Evolutionary conservation across 2,329 filamentous ascomycete species (phyloP).

Genomic region (Calonectria pseudoreteaudii): DNA sequence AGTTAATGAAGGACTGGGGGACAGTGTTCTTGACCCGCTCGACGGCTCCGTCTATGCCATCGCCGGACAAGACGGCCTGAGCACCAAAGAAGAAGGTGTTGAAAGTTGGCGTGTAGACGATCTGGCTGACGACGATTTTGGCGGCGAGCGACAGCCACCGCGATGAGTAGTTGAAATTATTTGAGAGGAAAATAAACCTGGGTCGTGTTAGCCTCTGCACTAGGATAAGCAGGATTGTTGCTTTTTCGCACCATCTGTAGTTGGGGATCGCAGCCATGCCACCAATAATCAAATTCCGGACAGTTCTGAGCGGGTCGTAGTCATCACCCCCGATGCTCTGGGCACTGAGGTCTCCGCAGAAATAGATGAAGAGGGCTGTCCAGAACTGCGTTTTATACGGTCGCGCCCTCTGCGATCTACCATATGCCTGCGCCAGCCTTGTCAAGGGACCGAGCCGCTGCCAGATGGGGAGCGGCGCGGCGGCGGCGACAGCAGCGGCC

Average conservation of each 20-base stretch:
- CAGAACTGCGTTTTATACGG: slow-evolving; percentile 85
- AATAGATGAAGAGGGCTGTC: slow-evolving; percentile 82
- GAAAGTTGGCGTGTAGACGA: slow-evolving; percentile 84
- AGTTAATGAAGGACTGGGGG: slow-evolving; percentile 80
- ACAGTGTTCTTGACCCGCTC: slow-evolving; percentile 81
- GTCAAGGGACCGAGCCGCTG: slow-evolving; percentile 69
- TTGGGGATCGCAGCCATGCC: slow-evolving; percentile 79
- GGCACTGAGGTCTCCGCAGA: slow-evolving; percentile 81
- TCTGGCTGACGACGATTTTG: slow-evolving; percentile 86
- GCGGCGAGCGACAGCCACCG: slow-evolving; percentile 76
- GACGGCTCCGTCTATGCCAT: slow-evolving; percentile 71
- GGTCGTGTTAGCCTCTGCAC: neutral
- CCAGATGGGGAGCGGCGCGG: slow-evolving; percentile 60
- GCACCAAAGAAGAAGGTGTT: slow-evolving; percentile 86
- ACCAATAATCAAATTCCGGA: slow-evolving; percentile 80
- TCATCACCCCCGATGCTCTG: slow-evolving; percentile 73
- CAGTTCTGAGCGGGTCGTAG: slow-evolving; percentile 77
- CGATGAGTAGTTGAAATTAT: slow-evolving; percentile 86
- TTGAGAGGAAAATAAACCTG: slow-evolving; percentile 84
- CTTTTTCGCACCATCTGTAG: slow-evolving; percentile 77
- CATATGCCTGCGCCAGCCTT: slow-evolving; percentile 69
- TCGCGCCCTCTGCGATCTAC: slow-evolving; percentile 74
- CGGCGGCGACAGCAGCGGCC: neutral
- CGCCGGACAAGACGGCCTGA: slow-evolving; percentile 80
- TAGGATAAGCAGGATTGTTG: neutral